These are phyloP conservation scores for Brachypodium distachyon DNA, from an alignment of 202 grass and related monocot species.

Conservation along the genomic window DNA sequence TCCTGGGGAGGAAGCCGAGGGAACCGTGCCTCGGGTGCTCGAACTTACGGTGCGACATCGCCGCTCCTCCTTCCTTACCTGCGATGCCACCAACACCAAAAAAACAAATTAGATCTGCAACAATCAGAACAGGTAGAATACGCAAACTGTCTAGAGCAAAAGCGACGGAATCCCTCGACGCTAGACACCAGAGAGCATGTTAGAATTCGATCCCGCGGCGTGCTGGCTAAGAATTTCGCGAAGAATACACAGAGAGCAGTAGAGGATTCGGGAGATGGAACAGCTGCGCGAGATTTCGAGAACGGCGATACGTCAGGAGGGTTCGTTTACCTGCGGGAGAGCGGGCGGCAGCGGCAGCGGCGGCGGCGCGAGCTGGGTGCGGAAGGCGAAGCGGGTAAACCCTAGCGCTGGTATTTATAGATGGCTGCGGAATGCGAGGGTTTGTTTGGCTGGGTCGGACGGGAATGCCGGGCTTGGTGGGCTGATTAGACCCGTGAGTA, in stretches of 20 bases:
- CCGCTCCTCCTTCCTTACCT: slow-evolving; percentile 38
- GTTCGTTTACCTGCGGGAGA: slow-evolving; percentile 9
- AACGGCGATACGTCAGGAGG: background rate
- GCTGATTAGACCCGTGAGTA: background rate
- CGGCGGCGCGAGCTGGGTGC: slow-evolving; percentile 2
- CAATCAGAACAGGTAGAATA: no score
- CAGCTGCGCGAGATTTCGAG: background rate
- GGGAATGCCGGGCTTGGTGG: slow-evolving; percentile 8
- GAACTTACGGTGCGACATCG: slow-evolving; percentile 97
- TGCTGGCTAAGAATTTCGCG: no score
- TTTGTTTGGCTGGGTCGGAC: background rate
- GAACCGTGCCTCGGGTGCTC: slow-evolving; percentile 95
- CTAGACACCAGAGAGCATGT: background rate
- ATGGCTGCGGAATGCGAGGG: background rate
- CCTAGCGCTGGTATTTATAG: slow-evolving; percentile 27
- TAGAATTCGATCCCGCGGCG: background rate
- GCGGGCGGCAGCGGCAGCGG: background rate
- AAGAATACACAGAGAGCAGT: background rate
- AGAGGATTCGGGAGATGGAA: background rate
- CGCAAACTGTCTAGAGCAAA: background rate
- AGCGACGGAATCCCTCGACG: background rate
- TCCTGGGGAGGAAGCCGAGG: slow-evolving; percentile 90
- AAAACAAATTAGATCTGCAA: slow-evolving; percentile 15
- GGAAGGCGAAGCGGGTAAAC: slow-evolving; percentile 11
- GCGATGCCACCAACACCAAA: background rate